Percentiles rank a stretch among this genome's conserved stretches.
phyloP scores from a whole-genome alignment of 306 rosid species.

The Corylus avellana region DNA sequence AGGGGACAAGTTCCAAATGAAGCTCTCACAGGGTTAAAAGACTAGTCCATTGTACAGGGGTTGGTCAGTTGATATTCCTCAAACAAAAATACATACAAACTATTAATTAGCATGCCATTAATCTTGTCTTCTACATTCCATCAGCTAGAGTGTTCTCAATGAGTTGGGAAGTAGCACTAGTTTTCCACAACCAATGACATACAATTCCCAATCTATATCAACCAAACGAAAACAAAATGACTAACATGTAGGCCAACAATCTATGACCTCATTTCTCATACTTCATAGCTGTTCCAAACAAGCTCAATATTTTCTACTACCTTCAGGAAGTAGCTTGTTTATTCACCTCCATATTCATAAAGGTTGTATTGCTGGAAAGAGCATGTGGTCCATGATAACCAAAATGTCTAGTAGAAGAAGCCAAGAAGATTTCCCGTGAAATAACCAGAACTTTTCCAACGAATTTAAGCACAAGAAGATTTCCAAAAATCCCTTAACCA shows the following conservation, averaged over 20 bases:
- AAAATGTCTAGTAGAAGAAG: slow-evolving; percentile 37
- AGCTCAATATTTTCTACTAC: slow-evolving; percentile 16
- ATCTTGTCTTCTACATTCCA: not conserved
- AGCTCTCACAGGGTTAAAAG: not conserved
- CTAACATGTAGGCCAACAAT: slow-evolving; percentile 17
- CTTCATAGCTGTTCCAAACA: slow-evolving; percentile 6
- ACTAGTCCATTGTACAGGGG: not conserved
- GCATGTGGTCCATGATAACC: slow-evolving; percentile 32
- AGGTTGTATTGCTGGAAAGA: slow-evolving; percentile 27
- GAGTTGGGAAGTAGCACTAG: not conserved
- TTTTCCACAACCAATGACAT: slow-evolving; percentile 14
- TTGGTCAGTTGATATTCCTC: not conserved
- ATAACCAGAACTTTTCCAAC: slow-evolving; percentile 37
- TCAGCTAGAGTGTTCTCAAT: slow-evolving; percentile 2
- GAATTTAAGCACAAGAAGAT: slow-evolving; percentile 38
- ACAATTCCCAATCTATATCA: not conserved
- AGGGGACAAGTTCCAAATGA: not conserved
- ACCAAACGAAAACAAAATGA: not conserved
- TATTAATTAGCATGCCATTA: slow-evolving; percentile 7
- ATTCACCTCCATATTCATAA: slow-evolving; percentile 36
- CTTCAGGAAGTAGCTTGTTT: slow-evolving; percentile 33
- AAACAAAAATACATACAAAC: not conserved
- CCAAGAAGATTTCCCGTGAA: slow-evolving; percentile 47
- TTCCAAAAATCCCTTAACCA: slow-evolving; percentile 45
- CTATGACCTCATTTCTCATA: slow-evolving; percentile 10